Percentiles rank a stretch among this genome's conserved stretches.
phyloP scores from a whole-genome alignment of 352 stramenopile species.

The Elongisporangium prolatum region DNA sequence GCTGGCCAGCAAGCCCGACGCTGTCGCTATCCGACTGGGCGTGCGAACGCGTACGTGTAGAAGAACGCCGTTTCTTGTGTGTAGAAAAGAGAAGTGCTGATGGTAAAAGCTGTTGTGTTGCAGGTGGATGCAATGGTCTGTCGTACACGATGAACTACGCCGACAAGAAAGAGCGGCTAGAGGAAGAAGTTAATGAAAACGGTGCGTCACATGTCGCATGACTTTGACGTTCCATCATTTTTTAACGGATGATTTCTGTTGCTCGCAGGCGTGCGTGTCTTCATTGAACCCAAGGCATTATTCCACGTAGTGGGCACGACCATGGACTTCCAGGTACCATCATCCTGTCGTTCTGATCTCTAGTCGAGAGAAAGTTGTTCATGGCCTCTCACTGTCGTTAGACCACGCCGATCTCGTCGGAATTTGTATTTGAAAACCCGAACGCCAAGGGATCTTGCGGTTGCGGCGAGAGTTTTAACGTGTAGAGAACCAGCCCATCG shows the following conservation, averaged over 20 bases:
- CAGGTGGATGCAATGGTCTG: constrained; percentile 97
- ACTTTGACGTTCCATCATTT: too few species aligned
- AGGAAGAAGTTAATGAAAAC: constrained; percentile 92
- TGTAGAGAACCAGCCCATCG: too few species aligned
- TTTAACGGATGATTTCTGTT: neutral
- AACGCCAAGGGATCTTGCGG: constrained; percentile 99
- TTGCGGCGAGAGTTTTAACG: constrained; percentile 99
- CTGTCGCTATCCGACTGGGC: constrained; percentile 94
- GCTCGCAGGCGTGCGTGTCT: constrained; percentile 90
- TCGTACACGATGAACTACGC: constrained; percentile 99
- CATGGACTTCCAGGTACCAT: constrained; percentile 94
- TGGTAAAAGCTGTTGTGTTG: too few species aligned
- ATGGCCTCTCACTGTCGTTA: constrained; percentile 16
- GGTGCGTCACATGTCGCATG: constrained; percentile 27
- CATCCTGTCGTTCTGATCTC: neutral
- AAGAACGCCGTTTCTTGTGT: too few species aligned
- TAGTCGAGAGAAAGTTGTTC: neutral
- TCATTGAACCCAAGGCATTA: constrained; percentile 97
- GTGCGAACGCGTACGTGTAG: constrained; percentile 84
- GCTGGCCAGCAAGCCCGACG: constrained; percentile 77
- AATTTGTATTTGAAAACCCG: constrained; percentile 99
- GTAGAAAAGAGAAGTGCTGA: too few species aligned
- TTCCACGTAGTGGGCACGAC: constrained; percentile 98
- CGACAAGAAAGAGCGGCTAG: constrained; percentile 90
- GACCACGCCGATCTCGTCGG: constrained; percentile 94